These are phyloP conservation scores for Penicillium antarcticum DNA, from an alignment of 495 filamentous ascomycete genomes.

Conservation along the genomic window DNA sequence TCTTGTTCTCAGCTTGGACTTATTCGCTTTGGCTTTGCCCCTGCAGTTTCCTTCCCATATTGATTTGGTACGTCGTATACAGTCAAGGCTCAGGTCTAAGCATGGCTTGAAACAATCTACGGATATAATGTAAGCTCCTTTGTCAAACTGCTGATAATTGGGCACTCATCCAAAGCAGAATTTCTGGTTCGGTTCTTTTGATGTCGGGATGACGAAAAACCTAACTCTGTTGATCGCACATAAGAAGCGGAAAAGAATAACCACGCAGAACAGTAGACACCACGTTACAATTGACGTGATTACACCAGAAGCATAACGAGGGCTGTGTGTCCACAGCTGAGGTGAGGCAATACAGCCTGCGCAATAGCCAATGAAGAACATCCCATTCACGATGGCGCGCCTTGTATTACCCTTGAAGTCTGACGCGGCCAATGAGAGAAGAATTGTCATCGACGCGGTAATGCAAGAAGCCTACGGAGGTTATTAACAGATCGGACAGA, in stretches of 20 bases:
- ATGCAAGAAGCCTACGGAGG: slow-evolving; percentile 21
- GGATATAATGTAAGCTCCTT: neutral
- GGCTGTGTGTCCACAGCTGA: slow-evolving; percentile 28
- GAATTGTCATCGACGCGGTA: slow-evolving; percentile 49
- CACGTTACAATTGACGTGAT: slow-evolving; percentile 29
- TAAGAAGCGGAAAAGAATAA: slow-evolving; percentile 21
- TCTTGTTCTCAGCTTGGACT: neutral
- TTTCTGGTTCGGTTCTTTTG: neutral
- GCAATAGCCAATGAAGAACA: slow-evolving; percentile 39
- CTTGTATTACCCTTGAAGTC: slow-evolving; percentile 66
- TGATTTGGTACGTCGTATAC: neutral
- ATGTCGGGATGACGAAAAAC: neutral
- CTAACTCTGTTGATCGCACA: slow-evolving; percentile 5
- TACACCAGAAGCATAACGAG: slow-evolving; percentile 24
- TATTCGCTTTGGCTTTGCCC: neutral
- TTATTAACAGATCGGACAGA: neutral
- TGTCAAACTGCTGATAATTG: neutral
- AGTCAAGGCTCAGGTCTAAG: neutral
- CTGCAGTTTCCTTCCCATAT: neutral
- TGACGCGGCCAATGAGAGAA: slow-evolving; percentile 49
- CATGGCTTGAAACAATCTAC: neutral
- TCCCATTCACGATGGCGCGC: slow-evolving; percentile 43
- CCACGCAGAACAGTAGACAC: slow-evolving; percentile 20
- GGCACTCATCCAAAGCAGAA: neutral
- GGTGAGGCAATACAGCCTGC: slow-evolving; percentile 30